Conservation (phyloP, 1,139 yeast genomes). For the Pichia sp. region DNA sequence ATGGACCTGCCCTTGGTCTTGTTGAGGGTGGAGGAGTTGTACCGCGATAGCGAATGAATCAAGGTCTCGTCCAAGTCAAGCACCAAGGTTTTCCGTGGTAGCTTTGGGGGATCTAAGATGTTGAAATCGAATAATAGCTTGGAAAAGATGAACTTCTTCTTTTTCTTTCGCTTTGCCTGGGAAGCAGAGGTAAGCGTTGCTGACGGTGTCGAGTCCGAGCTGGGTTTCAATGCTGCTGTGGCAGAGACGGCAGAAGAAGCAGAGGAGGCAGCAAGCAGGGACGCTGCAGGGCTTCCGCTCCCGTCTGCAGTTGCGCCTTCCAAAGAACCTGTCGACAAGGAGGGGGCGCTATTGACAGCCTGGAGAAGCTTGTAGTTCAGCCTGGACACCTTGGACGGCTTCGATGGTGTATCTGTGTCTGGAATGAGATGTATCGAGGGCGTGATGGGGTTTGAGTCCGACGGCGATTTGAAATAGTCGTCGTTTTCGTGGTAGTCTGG, state of each 20-base stretch:
- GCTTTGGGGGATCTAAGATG: conserved; percentile 37
- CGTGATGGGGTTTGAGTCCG: conserved; percentile 26
- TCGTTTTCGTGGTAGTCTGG: conserved; percentile 24
- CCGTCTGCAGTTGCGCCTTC: background rate
- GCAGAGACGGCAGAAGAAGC: background rate
- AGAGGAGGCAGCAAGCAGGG: background rate
- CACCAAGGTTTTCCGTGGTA: conserved; percentile 58
- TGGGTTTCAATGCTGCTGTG: background rate
- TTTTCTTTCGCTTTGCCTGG: conserved; percentile 11
- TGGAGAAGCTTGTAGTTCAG: conserved; percentile 3
- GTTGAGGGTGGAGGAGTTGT: conserved; percentile 40
- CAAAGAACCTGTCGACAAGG: background rate
- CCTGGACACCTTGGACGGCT: background rate
- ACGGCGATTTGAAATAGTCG: conserved; percentile 55
- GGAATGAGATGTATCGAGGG: background rate
- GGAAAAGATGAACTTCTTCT: conserved; percentile 40
- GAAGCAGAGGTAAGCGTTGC: background rate
- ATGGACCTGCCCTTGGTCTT: conserved; percentile 56
- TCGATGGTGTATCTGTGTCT: background rate
- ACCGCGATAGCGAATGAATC: conserved; percentile 81
- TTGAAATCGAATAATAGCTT: conserved; percentile 35
- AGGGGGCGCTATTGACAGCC: conserved; percentile 1
- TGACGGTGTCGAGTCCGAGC: background rate
- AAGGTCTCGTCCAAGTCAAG: conserved; percentile 91
- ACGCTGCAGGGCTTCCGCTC: background rate